Evolutionary conservation across 345 rosid species (phyloP).

Genomic region (Euphorbia tirucalli): DNA sequence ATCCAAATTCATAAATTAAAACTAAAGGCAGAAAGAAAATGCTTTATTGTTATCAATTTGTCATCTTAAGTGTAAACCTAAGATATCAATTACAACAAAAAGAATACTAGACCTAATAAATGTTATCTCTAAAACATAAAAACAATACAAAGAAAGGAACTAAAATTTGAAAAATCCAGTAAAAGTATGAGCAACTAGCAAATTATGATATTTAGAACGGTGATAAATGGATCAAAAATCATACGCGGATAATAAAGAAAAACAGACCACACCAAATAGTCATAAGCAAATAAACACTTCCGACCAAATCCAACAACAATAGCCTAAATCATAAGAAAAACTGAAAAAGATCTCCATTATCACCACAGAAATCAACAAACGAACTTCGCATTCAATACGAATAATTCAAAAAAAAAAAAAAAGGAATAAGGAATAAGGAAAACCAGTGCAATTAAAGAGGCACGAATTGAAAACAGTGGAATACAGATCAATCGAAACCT

Average conservation of each 20-base stretch:
- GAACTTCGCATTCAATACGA: not conserved
- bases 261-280: not conserved
- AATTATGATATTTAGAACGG: not conserved
- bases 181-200: not conserved
- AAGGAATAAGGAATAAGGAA: not conserved
- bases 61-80: not conserved
- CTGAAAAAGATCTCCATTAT: not conserved
- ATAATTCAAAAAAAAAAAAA: not conserved
- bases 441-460: not conserved
- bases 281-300: not conserved
- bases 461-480: not conserved
- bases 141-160: not conserved
- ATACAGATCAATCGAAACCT: constrained; percentile 24
- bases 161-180: not conserved
- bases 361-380: not conserved
- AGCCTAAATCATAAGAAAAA: not conserved
- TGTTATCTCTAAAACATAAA: not conserved
- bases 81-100: too few species aligned
- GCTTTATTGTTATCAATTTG: not conserved
- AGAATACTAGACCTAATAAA: not conserved
- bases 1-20: not conserved
- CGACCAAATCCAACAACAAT: not conserved
- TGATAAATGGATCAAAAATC: constrained; percentile 1
- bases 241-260: not conserved
- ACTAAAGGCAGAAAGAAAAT: not conserved